These are phyloP conservation scores for Chamaenerion angustifolium DNA, from an alignment of 345 rosid genomes.

Conservation along the genomic window DNA sequence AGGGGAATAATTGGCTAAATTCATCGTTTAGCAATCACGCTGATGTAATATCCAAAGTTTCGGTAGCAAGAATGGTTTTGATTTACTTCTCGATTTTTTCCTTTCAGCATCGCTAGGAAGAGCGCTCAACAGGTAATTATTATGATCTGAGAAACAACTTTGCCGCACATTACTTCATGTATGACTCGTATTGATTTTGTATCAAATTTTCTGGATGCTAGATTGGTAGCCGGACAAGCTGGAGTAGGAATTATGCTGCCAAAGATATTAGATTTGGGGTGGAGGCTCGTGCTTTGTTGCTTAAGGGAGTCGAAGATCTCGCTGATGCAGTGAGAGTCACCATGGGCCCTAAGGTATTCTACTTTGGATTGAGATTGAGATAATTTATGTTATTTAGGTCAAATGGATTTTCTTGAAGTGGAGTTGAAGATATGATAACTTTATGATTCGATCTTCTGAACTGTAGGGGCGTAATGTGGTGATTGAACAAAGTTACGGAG, in stretches of 20 bases:
- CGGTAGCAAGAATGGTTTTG: no score
- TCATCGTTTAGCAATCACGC: no score
- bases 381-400: not conserved
- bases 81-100: not conserved
- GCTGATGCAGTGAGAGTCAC: constrained; percentile 90
- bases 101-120: not conserved
- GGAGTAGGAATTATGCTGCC: constrained; percentile 77
- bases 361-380: not conserved
- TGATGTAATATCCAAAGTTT: no score
- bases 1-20: no score
- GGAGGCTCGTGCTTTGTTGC: constrained; percentile 82
- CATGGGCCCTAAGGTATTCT: constrained; percentile 87
- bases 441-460: not conserved
- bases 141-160: no score
- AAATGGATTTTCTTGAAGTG: not conserved
- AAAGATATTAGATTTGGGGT: constrained; percentile 78
- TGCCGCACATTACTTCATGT: not conserved
- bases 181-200: not conserved
- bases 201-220: constrained; percentile 4
- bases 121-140: no score
- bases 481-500: constrained; percentile 86
- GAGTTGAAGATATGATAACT: no score
- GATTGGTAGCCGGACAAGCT: constrained; percentile 58
- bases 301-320: constrained; percentile 85
- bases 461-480: constrained; percentile 84